These are phyloP conservation scores for Tetrapisispora arboricola DNA, from an alignment of 805 yeast genomes.

Conservation along the genomic window DNA sequence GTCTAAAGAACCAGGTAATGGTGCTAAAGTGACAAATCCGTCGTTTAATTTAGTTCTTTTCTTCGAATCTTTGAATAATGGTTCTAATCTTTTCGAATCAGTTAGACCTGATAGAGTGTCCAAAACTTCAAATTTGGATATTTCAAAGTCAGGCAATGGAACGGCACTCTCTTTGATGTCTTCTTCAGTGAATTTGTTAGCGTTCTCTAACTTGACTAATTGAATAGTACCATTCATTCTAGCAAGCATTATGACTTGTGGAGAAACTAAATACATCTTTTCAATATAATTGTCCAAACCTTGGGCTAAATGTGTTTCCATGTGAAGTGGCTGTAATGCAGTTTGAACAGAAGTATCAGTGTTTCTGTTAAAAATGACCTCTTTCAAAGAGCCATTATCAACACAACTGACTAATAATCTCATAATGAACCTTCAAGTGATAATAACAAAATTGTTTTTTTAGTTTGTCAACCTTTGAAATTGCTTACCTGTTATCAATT, in stretches of 20 bases:
- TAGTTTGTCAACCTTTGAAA: neutral
- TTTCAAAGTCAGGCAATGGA: conserved; percentile 11
- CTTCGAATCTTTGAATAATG: conserved; percentile 17
- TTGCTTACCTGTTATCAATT: neutral
- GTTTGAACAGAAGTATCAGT: conserved; percentile 71
- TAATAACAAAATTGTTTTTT: neutral
- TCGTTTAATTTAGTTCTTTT: conserved; percentile 28
- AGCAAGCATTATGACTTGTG: conserved; percentile 33
- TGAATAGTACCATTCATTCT: conserved; percentile 38
- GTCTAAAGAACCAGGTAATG: conserved; percentile 18
- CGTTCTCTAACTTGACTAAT: conserved; percentile 29
- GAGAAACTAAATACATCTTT: conserved; percentile 28
- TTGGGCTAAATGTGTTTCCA: conserved; percentile 35
- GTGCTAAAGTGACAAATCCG: conserved; percentile 30
- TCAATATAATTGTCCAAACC: conserved; percentile 34
- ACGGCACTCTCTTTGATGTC: neutral
- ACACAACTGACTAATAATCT: conserved; percentile 53
- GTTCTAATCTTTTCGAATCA: conserved; percentile 16
- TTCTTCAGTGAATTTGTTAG: conserved; percentile 6
- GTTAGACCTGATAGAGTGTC: conserved; percentile 14
- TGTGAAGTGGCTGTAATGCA: conserved; percentile 51
- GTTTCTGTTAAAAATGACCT: conserved; percentile 51
- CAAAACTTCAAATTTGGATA: conserved; percentile 15
- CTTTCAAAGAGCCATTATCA: conserved; percentile 59
- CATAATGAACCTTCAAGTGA: conserved; percentile 34